Conservation (phyloP, 805 yeast species). For the Metschnikowia peoriensis region DNA sequence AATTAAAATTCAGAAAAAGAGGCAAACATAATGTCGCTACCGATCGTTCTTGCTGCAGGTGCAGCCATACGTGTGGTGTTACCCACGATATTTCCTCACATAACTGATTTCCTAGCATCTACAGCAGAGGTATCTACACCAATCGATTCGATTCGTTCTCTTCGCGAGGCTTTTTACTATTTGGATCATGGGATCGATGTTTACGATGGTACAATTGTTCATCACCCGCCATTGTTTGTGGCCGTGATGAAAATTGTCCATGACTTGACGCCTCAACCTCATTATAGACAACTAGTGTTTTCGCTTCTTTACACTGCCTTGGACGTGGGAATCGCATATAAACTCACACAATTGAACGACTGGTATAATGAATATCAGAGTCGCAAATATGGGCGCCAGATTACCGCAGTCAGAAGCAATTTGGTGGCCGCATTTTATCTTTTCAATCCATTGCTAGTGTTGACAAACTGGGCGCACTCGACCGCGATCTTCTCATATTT, state of each 20-base stretch:
- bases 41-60: constrained; percentile 16
- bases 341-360: constrained; percentile 49
- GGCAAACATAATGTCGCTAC: constrained; percentile 15
- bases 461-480: constrained; percentile 68
- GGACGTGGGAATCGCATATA: constrained; percentile 58
- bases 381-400: constrained; percentile 15
- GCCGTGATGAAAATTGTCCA: constrained; percentile 40
- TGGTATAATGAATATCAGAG: constrained; percentile 33
- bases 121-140: constrained; percentile 61
- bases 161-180: constrained; percentile 32
- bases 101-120: constrained; percentile 28
- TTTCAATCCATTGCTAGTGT: constrained; percentile 75
- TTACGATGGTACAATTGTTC: constrained; percentile 83
- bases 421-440: constrained; percentile 63
- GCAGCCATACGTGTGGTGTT: constrained; percentile 30
- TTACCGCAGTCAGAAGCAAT: constrained; percentile 35
- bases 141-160: constrained; percentile 59
- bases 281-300: constrained; percentile 19
- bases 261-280: constrained; percentile 17
- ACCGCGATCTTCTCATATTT: constrained; percentile 61
- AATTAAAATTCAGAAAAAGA: neutral
- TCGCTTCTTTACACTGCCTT: constrained; percentile 52
- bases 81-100: constrained; percentile 34
- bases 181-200: constrained; percentile 55
- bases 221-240: constrained; percentile 78